These are phyloP conservation scores for Coccomyxa subellipsoidea DNA, from an alignment of 163 green algal species.

Conservation along the genomic window DNA sequence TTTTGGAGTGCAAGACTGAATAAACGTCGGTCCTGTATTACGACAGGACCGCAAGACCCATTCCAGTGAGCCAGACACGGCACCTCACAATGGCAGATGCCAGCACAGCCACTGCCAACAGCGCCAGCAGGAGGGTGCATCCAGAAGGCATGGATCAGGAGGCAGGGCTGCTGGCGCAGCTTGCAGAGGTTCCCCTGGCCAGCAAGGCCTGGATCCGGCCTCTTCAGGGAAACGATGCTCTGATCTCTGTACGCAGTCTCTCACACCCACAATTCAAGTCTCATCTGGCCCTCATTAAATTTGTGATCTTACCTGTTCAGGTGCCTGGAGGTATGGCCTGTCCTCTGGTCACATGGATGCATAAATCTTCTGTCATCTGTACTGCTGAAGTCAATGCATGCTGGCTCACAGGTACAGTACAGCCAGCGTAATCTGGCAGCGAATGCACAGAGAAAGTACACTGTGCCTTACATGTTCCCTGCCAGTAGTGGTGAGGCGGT, in stretches of 20 bases:
- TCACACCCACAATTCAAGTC: no score
- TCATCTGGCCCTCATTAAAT: no score
- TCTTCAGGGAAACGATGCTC: background rate
- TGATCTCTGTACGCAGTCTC: background rate
- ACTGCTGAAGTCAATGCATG: no score
- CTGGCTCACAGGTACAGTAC: conserved; percentile 26
- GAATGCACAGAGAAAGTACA: conserved; percentile 39
- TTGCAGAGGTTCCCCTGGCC: background rate
- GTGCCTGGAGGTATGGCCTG: no score
- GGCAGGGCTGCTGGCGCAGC: background rate
- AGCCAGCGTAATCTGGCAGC: conserved; percentile 44
- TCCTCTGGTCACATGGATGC: no score
- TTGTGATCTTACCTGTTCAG: no score
- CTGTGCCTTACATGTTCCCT: conserved; percentile 23
- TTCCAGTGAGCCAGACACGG: background rate
- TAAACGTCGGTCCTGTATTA: background rate
- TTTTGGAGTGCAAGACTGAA: background rate
- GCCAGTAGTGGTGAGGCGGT: conserved; percentile 16
- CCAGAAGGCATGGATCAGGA: background rate
- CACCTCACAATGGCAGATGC: background rate
- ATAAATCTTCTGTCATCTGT: no score
- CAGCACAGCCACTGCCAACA: background rate
- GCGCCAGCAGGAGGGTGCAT: background rate
- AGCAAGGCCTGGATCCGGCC: background rate
- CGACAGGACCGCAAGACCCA: background rate